Base-by-base conservation (phyloP, 495 filamentous ascomycete species). In the Penicillium odoratum region DNA sequence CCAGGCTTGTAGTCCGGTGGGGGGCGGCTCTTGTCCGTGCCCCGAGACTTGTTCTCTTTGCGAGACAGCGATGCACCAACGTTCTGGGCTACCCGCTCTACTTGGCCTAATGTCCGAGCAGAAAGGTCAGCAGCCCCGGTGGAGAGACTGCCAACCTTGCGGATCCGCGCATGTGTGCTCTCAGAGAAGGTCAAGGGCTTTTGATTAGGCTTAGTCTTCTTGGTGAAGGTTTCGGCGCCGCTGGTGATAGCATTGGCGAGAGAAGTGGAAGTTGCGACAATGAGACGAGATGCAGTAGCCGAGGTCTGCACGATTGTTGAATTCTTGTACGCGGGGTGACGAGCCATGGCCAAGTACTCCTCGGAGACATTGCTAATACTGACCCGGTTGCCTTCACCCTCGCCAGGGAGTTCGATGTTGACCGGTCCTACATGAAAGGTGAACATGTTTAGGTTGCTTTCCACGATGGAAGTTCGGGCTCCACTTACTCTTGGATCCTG, bases 101-200 rank as follows among this genome's bases (percentile, higher is more conserved):
- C 88, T 57, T 89, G 83, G 3, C 94, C 92, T 9, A 95, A 87
- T 1, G 94, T 96, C 64, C 92, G 92, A 16, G 92, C 81, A 0
- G 89, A 93, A 30, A 98, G 60, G 31, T 81, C 83, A 0, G 91
- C 93, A 1, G 91, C 93, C 42, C 84, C 79, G 40, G 83, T 78
- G 4, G 93, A 92, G 59, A 95, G 82, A 34, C 77, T 88, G 61
- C 92, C 91, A 60, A 98, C 85, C 70, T 92, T 92, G 31, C 93
- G 85, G 34, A 96, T 87, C 55, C 90, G 86, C 16, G 85, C 81
- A 70, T 96, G 93, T 0, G 95, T 94, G 10, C 86, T 80, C 4
- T 92, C 90, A 29, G 86, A 86, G 80, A 98, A 98, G 4, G 86
- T 91, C 76, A 97, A 77, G 45, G 93, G 92, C 62, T 92, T 89